Base-by-base conservation (phyloP, 352 stramenopile species). In the Globisporangium echinulatum region DNA sequence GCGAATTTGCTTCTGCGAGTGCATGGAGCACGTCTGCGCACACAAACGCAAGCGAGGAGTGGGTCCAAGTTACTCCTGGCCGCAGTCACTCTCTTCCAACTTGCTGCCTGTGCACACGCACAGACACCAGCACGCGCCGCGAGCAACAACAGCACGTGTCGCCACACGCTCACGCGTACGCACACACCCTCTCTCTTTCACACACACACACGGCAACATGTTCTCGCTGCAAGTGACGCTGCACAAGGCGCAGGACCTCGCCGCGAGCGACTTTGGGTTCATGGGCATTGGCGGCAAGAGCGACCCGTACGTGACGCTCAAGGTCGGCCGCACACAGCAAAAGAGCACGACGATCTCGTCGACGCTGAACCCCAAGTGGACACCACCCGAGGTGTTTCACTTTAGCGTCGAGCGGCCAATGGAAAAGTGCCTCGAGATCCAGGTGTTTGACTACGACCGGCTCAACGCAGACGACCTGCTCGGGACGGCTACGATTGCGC, bases 201-300 rank as follows among this genome's bases (percentile, higher is more conserved):
- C 25, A 33, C 25, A 33, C 25, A 33, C 25, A 33, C 25, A 3
- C 44, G n/a, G 13, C 50, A 64, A 38, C 42, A 82, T 85, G 73
- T 71, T 80, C 56, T 81, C 74, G 59, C 64, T 88, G 43, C 72
- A 82, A 54, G 75, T 88, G 65, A 79, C 71, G 69, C 64, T 88
- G 44, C 58, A 77, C 54, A 62, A 70, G 37, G 76, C 76, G 37
- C 64, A 63, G 49, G 75, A 88, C 62, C 59, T 88, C 42, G 66
- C 74, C 11, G 70, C 73, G 42, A 82, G 74, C 51, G 79, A 88
- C 63, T 86, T 85, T 19, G 72, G 74, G 25, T 83, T 89, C 64
- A 74, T 88, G 66, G 78, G 75, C 17, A 79, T 90, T 15, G 80
- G 77, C 51, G 80, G 80, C 61, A 88, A 90, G 66, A 88, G 77